Conservation (phyloP, 805 yeast species). For the Dipodascus albidus region DNA sequence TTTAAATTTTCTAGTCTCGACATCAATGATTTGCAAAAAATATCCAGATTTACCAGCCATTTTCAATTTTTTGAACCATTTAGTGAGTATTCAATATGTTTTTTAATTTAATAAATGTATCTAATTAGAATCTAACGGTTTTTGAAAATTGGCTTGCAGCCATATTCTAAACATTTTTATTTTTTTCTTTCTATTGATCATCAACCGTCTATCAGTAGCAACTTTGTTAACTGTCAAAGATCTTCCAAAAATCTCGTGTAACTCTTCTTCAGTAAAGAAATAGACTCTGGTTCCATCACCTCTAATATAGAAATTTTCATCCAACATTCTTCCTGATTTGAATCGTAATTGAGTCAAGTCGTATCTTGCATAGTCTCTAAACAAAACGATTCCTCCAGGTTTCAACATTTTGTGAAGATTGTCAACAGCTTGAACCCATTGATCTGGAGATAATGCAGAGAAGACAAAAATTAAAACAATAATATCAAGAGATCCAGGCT, state of each 20-base stretch:
- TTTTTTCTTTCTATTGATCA: conserved; percentile 86
- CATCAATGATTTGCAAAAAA: too few relatives aligned
- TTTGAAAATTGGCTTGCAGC: conserved; percentile 52
- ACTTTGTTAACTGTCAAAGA: conserved; percentile 61
- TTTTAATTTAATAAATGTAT: too few relatives aligned
- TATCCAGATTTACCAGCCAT: too few relatives aligned
- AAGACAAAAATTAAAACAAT: conserved; percentile 94
- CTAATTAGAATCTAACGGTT: neutral
- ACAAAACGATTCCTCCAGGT: conserved; percentile 85
- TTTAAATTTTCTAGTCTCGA: too few relatives aligned
- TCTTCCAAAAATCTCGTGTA: conserved; percentile 56
- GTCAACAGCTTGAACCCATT: conserved; percentile 73
- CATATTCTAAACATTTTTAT: conserved; percentile 94
- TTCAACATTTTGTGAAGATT: conserved; percentile 66
- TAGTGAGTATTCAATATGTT: too few relatives aligned
- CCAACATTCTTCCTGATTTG: conserved; percentile 75
- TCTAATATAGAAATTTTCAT: conserved; percentile 88
- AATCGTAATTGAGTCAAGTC: conserved; percentile 93
- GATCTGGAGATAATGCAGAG: conserved; percentile 82
- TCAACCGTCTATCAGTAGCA: conserved; percentile 80
- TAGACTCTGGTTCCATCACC: conserved; percentile 98
- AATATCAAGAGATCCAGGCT: conserved; percentile 72
- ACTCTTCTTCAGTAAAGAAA: conserved; percentile 90
- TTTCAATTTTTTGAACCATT: too few relatives aligned
- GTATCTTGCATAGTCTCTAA: conserved; percentile 92